Evolutionary conservation across 1,284 basidiomycete genomes (phyloP), one percentile per base, ranked within the genome.

Genomic region (Exobasidium rhododendri): DNA sequence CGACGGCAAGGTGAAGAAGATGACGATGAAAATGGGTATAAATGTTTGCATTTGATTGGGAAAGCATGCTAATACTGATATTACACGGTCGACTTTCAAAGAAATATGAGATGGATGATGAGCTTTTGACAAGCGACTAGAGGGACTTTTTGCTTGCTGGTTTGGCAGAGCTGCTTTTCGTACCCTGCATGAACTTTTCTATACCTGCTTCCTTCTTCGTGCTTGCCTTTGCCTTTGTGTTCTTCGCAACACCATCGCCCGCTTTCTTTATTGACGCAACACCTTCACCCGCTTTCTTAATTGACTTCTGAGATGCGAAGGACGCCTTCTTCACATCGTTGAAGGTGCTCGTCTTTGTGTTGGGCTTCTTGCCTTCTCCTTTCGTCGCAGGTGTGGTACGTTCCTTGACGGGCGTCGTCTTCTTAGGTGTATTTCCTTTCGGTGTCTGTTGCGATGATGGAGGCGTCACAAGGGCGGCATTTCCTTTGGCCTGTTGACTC

Each of bases 151-250:
- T 50, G 10, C 20, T 50, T 50, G 47, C 24, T 24, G 29, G 14
- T 20, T 35, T 20, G 30, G 52, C 28, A 31, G 29, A 24, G 52
- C 20, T 5, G 20, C 29, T 31, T 31, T 55, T 55, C 22, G 52
- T 55, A 22, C 52, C 52, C 28, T 55, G 31, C 52, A 55, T 55
- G 29, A 26, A 55, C 3, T 44, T 55, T 55, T 20, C 29, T 14
- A 55, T 14, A 31, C 29, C 40, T 6, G 10, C 51, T 13, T 40
- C 51, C 51, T 55, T 32, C 30, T 20, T 54, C n/a, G n/a, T n/a
- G n/a, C n/a, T n/a, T 14, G 24, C 29, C 13, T 26, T 50, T 50
- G 4, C 7, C 46, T 47, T 47, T 7, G 24, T 22, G 20, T 47
- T 10, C 20, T 47, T 47, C 10, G 6, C 10, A 43, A 43, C 11